Percentiles rank a stretch among this genome's conserved stretches.
Conservation (phyloP, 768 basidiomycete genomes). For the Serendipita sp. region DNA sequence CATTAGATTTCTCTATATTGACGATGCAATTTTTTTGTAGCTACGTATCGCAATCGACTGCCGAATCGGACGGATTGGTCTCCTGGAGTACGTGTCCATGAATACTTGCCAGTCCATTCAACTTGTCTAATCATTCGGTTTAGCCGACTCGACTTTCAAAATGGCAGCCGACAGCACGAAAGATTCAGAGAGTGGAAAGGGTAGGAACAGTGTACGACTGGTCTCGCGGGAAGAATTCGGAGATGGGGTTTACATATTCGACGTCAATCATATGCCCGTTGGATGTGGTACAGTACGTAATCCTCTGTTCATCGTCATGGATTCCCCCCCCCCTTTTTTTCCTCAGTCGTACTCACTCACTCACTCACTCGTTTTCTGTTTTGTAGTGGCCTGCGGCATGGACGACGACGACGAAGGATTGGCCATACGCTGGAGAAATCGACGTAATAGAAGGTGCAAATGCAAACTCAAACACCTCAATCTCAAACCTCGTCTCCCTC, state of each 20-base stretch:
- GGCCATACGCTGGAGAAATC: neutral
- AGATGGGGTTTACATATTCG: neutral
- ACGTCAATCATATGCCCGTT: neutral
- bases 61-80: neutral
- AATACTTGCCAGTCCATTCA: neutral
- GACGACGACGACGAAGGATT: neutral
- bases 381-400: neutral
- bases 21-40: neutral
- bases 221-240: neutral
- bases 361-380: too few relatives aligned
- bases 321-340: neutral
- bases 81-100: neutral
- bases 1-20: neutral
- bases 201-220: neutral
- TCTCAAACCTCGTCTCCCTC: neutral
- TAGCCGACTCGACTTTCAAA: neutral
- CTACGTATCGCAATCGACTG: neutral
- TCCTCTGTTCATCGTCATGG: neutral
- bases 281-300: neutral
- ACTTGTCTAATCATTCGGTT: neutral
- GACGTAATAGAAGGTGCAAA: neutral
- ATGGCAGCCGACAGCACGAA: neutral
- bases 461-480: neutral
- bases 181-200: neutral
- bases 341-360: too few relatives aligned